phyloP scores from a whole-genome alignment of 495 filamentous ascomycete genomes.

The Trichoderma erinaceum region DNA sequence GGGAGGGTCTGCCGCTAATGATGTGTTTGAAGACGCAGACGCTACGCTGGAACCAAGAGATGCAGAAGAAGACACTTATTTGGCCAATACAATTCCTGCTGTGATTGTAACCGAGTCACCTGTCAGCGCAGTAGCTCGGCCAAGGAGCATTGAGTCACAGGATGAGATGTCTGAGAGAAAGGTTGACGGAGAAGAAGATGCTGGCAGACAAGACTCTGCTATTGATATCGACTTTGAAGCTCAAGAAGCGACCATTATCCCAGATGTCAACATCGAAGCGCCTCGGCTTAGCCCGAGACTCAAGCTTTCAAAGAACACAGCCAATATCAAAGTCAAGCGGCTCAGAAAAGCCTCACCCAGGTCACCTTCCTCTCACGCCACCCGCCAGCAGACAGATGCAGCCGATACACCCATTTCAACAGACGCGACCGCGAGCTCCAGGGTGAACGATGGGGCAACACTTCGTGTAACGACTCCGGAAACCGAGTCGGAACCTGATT shows the following conservation, averaged over 20 bases:
- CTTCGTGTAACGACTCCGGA: not conserved
- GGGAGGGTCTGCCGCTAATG: not conserved
- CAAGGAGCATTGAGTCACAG: not conserved
- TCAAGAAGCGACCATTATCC: not conserved
- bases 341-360: not conserved
- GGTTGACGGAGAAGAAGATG: not conserved
- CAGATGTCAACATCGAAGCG: not conserved
- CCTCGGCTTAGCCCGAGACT: not conserved
- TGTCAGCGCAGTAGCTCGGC: not conserved
- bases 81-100: not conserved
- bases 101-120: not conserved
- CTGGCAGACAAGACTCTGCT: not conserved
- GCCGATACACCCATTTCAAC: not conserved
- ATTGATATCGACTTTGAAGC: not conserved
- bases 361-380: not conserved
- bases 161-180: not conserved
- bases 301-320: slow-evolving; percentile 1
- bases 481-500: slow-evolving; percentile 8
- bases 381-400: not conserved
- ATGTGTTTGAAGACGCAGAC: not conserved
- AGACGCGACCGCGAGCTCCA: not conserved
- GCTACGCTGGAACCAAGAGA: not conserved
- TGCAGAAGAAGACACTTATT: not conserved
- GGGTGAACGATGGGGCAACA: not conserved
- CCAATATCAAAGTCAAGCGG: slow-evolving; percentile 9